Base-by-base conservation (phyloP, 2,329 filamentous ascomycete species). In the Ophiostoma perfectum region DNA sequence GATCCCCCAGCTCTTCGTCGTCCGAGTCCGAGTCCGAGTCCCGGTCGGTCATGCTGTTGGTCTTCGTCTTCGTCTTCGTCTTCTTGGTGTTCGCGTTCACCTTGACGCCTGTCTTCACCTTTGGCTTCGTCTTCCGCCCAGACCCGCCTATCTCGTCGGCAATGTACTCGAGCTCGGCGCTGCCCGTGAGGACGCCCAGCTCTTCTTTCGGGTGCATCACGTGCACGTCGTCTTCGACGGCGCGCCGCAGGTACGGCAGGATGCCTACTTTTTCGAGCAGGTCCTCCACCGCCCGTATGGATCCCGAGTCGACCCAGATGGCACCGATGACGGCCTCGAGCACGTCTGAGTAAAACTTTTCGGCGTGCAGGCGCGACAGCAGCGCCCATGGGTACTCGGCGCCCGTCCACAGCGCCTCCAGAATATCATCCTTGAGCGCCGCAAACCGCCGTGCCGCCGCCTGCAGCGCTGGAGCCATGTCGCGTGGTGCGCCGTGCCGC, bases 291-390 rank as follows among this genome's bases (percentile, higher is more conserved):
- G 75, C 76, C 0, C 79, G 79, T 14, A 92, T 75, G 0, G 84
- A 82, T 0, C 90, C 90, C 0, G 83, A 90, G 76, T 98, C 95
- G 27, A 97, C 81, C 81, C 90, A 97, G 0, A 97, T 83, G 0
- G 93, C 93, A 0, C 91, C 94, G 0, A 98, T 77, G 0, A 96
- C 76, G 44, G 86, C 86, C 79, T 98, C 94, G 9, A 97, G 81
- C 7, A 97, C 79, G 76, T 97, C 93, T 0, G 90, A 94, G 77
- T 90, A 89, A 77, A 91, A 90, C 75, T 97, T 97, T 16, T 86
- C 86, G 0, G 88, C 83, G 14, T 83, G 81, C 0, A 96, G 80
- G 0, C 84, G 81, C 0, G 87, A 81, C 0, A 98, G 84, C 0
- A 87, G 77, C 1, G 85, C 81, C 94, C 94, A 98, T 0, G 94